A percentile compares a stretch with the other conserved stretches of the same genome.
These are phyloP conservation scores for Hamiltosporidium magnivora DNA, from an alignment of 371 early-diverging fungal species.

Conservation along the genomic window DNA sequence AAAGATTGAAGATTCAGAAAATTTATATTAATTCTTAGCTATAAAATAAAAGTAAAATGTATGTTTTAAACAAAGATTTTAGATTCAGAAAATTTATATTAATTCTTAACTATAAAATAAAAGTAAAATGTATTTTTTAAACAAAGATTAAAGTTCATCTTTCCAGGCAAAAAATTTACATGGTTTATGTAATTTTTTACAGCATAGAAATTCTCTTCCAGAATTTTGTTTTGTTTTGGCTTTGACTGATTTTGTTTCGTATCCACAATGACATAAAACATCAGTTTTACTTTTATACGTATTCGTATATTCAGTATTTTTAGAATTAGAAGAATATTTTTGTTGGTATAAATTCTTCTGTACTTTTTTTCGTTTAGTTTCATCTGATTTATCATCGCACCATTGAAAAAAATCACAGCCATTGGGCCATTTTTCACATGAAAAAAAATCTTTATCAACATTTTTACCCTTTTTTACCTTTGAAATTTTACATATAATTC, in stretches of 20 bases:
- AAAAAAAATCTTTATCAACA: slow-evolving; percentile 57
- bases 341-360: neutral
- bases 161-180: slow-evolving; percentile 56
- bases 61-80: too few relatives aligned
- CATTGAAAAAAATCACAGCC: slow-evolving; percentile 53
- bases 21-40: too few relatives aligned
- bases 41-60: too few relatives aligned
- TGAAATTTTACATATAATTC: slow-evolving; percentile 50
- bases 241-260: slow-evolving; percentile 25
- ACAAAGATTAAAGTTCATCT: neutral
- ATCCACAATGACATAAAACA: slow-evolving; percentile 50
- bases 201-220: slow-evolving; percentile 48
- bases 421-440: slow-evolving; percentile 54
- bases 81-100: too few relatives aligned
- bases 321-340: neutral
- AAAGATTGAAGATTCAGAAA: too few relatives aligned
- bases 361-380: slow-evolving; percentile 1
- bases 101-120: too few relatives aligned
- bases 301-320: neutral
- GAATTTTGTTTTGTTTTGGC: slow-evolving; percentile 49
- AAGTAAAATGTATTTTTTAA: too few relatives aligned
- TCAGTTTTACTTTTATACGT: neutral
- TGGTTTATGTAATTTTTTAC: slow-evolving; percentile 52
- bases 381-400: slow-evolving; percentile 10
- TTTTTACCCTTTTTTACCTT: slow-evolving; percentile 60